These are phyloP conservation scores for Epichloe brachyelytri DNA, from an alignment of 2,329 filamentous ascomycete genomes.

Conservation along the genomic window DNA sequence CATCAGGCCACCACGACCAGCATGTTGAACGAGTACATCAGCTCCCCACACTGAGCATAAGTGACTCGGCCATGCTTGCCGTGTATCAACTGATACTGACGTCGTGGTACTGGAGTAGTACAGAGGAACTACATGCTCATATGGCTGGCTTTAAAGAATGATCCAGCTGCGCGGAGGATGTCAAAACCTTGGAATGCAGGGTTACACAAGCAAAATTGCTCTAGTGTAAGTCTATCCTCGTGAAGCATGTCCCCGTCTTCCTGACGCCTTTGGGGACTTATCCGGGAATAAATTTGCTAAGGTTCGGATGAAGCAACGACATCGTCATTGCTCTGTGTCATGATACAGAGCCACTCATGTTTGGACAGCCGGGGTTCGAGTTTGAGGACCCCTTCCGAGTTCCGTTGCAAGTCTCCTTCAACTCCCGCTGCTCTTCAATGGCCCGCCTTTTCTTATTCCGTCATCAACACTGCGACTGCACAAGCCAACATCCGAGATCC, in stretches of 20 bases:
- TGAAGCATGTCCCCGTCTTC: not conserved
- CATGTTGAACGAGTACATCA: conserved; percentile 35
- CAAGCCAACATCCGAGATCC: conserved; percentile 31
- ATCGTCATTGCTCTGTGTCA: conserved; percentile 34
- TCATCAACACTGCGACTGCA: conserved; percentile 31
- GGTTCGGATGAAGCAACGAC: conserved; percentile 26
- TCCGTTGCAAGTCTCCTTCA: conserved; percentile 31
- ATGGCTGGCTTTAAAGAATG: conserved; percentile 35
- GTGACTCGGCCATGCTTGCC: conserved; percentile 33
- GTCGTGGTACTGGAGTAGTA: conserved; percentile 42
- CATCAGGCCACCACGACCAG: conserved; percentile 30
- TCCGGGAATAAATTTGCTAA: conserved; percentile 7
- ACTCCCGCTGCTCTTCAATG: conserved; percentile 33
- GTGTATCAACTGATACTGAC: conserved; percentile 36
- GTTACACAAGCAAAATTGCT: conserved; percentile 34
- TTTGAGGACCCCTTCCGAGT: conserved; percentile 25
- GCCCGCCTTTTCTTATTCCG: conserved; percentile 29
- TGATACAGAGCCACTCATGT: conserved; percentile 30
- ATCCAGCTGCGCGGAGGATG: conserved; percentile 33
- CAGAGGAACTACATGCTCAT: conserved; percentile 30
- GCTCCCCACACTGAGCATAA: conserved; percentile 22
- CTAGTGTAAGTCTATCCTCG: conserved; percentile 28
- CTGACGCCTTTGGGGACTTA: not conserved
- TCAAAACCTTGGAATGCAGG: conserved; percentile 30
- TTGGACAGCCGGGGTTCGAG: conserved; percentile 27